Percentiles rank a stretch among this genome's conserved stretches.
Evolutionary conservation across 495 filamentous ascomycete species (phyloP).

Genomic region (Lasiosphaeria miniovina): DNA sequence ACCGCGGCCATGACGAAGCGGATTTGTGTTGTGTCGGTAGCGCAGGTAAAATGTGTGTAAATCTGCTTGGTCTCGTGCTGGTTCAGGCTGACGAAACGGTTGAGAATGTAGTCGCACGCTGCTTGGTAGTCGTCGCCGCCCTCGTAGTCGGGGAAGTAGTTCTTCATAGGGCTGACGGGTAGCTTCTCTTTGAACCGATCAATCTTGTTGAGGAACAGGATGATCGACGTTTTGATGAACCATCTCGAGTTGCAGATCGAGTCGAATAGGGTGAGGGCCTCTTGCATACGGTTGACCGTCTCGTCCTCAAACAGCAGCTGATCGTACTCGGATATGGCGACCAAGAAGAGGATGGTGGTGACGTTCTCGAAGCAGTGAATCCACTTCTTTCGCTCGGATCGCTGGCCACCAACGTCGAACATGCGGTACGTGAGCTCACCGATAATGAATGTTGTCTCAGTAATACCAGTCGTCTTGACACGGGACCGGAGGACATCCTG

Average conservation of each 20-base stretch:
- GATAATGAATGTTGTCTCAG: slow-evolving; percentile 97
- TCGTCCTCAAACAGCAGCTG: slow-evolving; percentile 96
- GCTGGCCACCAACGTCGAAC: slow-evolving; percentile 99
- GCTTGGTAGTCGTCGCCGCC: slow-evolving; percentile 88
- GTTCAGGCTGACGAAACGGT: slow-evolving; percentile 94
- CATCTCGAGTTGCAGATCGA: slow-evolving; percentile 99
- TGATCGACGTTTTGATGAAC: slow-evolving; percentile 99
- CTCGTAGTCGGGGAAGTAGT: slow-evolving; percentile 99
- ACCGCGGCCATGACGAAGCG: slow-evolving; percentile 99
- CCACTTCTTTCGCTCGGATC: slow-evolving; percentile 99
- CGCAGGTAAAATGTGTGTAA: slow-evolving; percentile 99
- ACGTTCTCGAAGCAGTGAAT: slow-evolving; percentile 99
- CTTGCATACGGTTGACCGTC: slow-evolving; percentile 98
- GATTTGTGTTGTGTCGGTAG: slow-evolving; percentile 96
- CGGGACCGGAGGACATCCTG: slow-evolving; percentile 96
- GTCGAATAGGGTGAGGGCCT: slow-evolving; percentile 95
- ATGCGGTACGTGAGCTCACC: slow-evolving; percentile 97
- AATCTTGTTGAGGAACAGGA: slow-evolving; percentile 99
- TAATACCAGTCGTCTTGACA: slow-evolving; percentile 99
- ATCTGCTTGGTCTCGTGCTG: slow-evolving; percentile 99
- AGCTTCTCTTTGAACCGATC: slow-evolving; percentile 99
- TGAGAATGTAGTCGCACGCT: slow-evolving; percentile 95
- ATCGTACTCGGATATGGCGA: slow-evolving; percentile 99
- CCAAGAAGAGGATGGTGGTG: slow-evolving; percentile 95
- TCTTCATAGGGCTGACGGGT: slow-evolving; percentile 98